Base-by-base conservation (phyloP, 495 filamentous ascomycete genomes). In the Tuber magnatum region DNA sequence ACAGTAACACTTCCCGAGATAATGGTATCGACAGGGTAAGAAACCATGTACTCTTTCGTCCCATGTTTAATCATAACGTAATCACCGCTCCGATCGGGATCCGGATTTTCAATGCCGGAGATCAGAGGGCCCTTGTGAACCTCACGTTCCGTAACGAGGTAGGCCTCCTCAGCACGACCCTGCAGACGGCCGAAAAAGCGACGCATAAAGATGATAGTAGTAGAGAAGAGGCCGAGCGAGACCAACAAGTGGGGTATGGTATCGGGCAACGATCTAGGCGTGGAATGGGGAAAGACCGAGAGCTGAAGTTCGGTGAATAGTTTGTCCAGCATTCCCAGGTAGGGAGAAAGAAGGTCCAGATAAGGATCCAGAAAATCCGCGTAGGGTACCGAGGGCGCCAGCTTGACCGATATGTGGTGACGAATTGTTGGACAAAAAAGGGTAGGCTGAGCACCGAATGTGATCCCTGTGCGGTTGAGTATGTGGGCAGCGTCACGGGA, bases 291-390 rank as follows among this genome's bases (percentile, higher is more conserved):
- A 22, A 38, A 74, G 71, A 80, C 40, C 6, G 73, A 38, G 71
- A 82, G 80, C 51, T 82, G 80, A 51, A 82, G 80, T n/a, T 46
- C 35, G 38, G 74, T 73, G 20, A 82, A 73, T 12, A 81, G 73
- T 35, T 41, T 43, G 73, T 81, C 80, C 68, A 79, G 76, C 40
- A 69, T 56, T n/a, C 48, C 38, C 39, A 81, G 22, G 68, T 76
- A 76, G 1, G 78, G 78, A 12, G 77, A 51, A 16, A 81, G 79
- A 20, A 73, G 74, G 71, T 48, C 70, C 43, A 80, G 73, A 69
- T 72, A 73, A 46, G 74, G 77, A 68, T 71, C 44, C 38, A 80
- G 70, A 71, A 80, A 78, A 38, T 80, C 71, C 8, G 74, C 71
- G 48, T 73, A 51, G 20, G 78, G 41, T 43, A 73, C 71, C n/a